Base-by-base conservation (phyloP, 345 rosid species). In the Bruguiera gymnorhiza region DNA sequence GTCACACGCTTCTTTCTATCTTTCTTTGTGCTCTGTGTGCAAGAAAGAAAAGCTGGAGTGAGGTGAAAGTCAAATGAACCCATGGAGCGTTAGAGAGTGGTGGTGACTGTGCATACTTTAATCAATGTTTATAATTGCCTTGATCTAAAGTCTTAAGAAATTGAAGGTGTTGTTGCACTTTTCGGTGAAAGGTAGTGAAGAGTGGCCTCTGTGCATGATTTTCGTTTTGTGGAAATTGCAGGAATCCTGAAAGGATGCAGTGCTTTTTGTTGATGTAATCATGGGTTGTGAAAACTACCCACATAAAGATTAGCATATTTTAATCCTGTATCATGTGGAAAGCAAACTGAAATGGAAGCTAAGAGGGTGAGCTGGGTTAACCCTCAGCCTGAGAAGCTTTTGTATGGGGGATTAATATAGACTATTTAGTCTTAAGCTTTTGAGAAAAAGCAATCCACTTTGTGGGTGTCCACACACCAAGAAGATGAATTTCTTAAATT, bases 151-250 rank as follows among this genome's bases (percentile, higher is more conserved):
- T 79, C 84, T 81, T 81, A 81, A 76, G 46, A 37, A 56, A 13
- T 43, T 76, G 81, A 46, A 65, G 76, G 77, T 62, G 84, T 66
- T 76, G 67, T 66, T 67, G 54, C 81, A 79, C 89, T 87, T 85
- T 85, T 87, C 88, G 88, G 89, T 84, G 89, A 82, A 80, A 82
- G 84, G 80, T 62, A 32, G 62, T 61, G 70, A 68, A 15, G 63
- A 32, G 57, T 62, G 69, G 56, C 57, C 65, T 70, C 73, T 63
- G 46, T 56, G 30, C 69, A 46, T 55, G 13, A 67, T 68, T 77
- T 72, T 77, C 76, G 68, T 75, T 66, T 64, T 57, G 70, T 58
- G 57, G 59, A 69, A 62, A 32, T 75, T 72, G 86, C 88, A 83
- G 88, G 87, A 83, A 77, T 86, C 72, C 78, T 78, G 89, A 78